Evolutionary conservation across 2,329 filamentous ascomycete species (phyloP), one percentile per base, ranked within the genome.

Genomic region (Trichoderma simmonsii): DNA sequence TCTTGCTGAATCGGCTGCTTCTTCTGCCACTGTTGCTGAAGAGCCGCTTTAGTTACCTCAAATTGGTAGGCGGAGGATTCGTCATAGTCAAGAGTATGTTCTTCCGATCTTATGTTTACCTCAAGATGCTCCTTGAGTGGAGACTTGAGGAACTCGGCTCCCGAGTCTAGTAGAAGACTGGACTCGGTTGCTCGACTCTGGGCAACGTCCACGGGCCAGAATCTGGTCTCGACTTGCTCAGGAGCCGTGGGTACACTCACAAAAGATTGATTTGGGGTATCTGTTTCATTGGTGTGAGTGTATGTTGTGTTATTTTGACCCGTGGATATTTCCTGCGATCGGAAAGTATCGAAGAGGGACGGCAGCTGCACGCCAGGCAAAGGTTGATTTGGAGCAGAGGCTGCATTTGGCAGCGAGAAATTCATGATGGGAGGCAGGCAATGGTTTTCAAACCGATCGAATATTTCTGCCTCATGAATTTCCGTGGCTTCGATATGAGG

Each of bases 41-140:
- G 48, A 73, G 60, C 18, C n/a, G 39, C 21, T 70, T 81, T 80
- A 64, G 77, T 80, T 51, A 77, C 34, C 56, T 80, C 75, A 34
- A 76, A 80, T 43, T 77, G 73, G 54, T 77, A 80, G 3, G 80
- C 79, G 6, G 80, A 81, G 6, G 76, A 75, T 14, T 80, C 79
- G 28, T 80, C 76, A 3, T 78, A 63, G 8, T 57, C 57, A 8
- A 71, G 63, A n/a, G 62, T 24, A 60, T 32, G 18, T 11, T 67
- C 48, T 34, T 28, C 60, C 26, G 21, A 24, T 30, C 28, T 12
- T 7, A 24, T 54, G 48, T 54, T 18, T 24, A 28, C 21, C 6
- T 51, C 54, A 15, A 30, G 28, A 48, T 61, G 56, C 8, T 73
- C 74, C 18, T 68, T 66, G 0, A 64, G 76, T 0, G 76, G 72